Base-by-base conservation (phyloP, 805 yeast species). In the Pichia deserticola region DNA sequence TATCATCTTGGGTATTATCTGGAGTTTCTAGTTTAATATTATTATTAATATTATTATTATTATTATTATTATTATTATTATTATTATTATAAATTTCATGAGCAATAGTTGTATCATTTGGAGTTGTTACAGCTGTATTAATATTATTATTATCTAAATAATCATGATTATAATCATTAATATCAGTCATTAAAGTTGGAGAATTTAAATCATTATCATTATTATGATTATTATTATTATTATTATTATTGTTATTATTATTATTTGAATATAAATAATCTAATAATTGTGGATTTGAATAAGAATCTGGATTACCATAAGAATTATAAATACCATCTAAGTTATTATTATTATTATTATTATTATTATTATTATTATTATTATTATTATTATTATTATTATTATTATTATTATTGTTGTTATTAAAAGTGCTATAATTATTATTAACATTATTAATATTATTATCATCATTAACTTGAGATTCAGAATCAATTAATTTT, bases 301-400 rank as follows among this genome's bases (percentile, higher is more conserved):
- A 62, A 5, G 58, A 44, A 43, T 61, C 52, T 38, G 67, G 66
- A 42, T 64, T 63, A 12, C 61, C 67, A 48, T 57, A 63, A 11
- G 61, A 53, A 49, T 57, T 62, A 48, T 62, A 62, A 32, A 62
- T 51, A 37, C 56, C 54, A 48, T 59, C 60, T 27, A 43, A 41
- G 30, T 51, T 45, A 5, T 40, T 40, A 20, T 20, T 20, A 20
- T 20, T 20, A 3, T 20, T 20, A 3, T 30, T 30, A 4, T 7
- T 30, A 1, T 3, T 30, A 4, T 30, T 6, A 20, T 20, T 20
- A 20, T 20, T 20, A 20, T 20, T 20, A 20, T 20, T 3, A 20
- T 20, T 20, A n/a, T 27, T 30, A 30, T 48, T 48, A 6, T 38
- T 33, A 35, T 40, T 30, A 41, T 50, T 32, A 40, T n/a, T 29